A percentile compares a stretch with the other conserved stretches of the same genome.
Evolutionary conservation across 768 basidiomycete genomes (phyloP).

Genomic region (Serendipita sp.): DNA sequence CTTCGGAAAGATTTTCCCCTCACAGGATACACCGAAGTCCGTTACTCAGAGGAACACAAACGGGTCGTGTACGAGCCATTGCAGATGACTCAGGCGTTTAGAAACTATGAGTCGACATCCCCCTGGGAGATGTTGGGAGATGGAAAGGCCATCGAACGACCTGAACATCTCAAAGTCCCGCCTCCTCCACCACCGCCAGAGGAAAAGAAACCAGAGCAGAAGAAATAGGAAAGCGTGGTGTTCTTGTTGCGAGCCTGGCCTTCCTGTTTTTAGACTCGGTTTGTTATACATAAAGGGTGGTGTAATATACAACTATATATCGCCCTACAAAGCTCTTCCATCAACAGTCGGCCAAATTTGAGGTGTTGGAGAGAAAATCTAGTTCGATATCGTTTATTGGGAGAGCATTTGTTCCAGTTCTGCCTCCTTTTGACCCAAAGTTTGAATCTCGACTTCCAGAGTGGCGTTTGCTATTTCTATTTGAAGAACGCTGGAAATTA

Average conservation of each 20-base stretch:
- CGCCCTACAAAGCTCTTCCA: not conserved
- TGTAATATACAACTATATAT: not conserved
- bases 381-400: not conserved
- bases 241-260: too few species aligned
- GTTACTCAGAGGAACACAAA: constrained; percentile 95
- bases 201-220: constrained; percentile 56
- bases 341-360: too few species aligned
- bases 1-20: constrained; percentile 96
- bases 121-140: constrained; percentile 93
- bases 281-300: not conserved
- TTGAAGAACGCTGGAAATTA: constrained; percentile 79
- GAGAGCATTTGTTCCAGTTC: constrained; percentile 26
- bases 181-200: constrained; percentile 58
- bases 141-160: constrained; percentile 37
- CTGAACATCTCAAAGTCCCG: constrained; percentile 59
- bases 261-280: not conserved
- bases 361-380: too few species aligned
- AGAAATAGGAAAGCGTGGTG: constrained; percentile 15
- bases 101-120: constrained; percentile 83
- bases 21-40: constrained; percentile 98
- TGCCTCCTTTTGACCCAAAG: constrained; percentile 40
- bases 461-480: constrained; percentile 92
- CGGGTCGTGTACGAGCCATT: constrained; percentile 95
- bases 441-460: constrained; percentile 60
- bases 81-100: constrained; percentile 96